Evolutionary conservation across 495 filamentous ascomycete species (phyloP), one percentile per base, ranked within the genome.

Genomic region (Penicillium parvum): DNA sequence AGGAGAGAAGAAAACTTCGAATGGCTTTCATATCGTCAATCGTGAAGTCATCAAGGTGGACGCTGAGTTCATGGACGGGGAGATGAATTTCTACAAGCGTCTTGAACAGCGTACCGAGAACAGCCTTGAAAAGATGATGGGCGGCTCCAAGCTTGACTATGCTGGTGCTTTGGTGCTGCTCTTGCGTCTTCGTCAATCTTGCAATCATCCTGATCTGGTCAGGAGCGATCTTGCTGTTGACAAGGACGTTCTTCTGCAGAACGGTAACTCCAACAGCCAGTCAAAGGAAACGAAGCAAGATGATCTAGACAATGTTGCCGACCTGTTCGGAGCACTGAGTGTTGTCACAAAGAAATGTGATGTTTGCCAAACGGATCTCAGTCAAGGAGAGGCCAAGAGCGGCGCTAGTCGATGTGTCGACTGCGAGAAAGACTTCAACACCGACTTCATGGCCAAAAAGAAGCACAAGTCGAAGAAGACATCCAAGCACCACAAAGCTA

Each of bases 191-290:
- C 78, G 91, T 37, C 91, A 97, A 63, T 84, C 88, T 25, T 98
- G 92, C 65, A 95, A 98, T 57, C 92, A 98, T 63, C 87, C 89
- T 0, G 78, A 88, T 37, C 70, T 98, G 40, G 81, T 95, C 37
- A 88, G 84, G 45, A 81, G 82, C 35, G 90, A 88, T 52, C 71
- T 96, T 33, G 84, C 82, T 18, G 88, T 86, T 48, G 91, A 98
- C 55, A 85, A 83, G 47, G 92, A 97, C 49, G 85, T 90, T 11
- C 66, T 94, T 26, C 66, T 79, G 0, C 83, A 83, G 6, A 87
- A 77, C 34, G 72, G 63, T 1, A 45, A 53, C 30, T 49, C 63
- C 7, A 57, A 53, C 6, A 75, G 73, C 64, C 71, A 51, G 64
- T 66, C 47, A 40, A 64, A 39, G 73, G 78, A 65, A 49, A 60